Evolutionary conservation across 2,329 filamentous ascomycete species (phyloP), one percentile per base, ranked within the genome.

Genomic region (Stagonosporopsis cucurbitacearum): DNA sequence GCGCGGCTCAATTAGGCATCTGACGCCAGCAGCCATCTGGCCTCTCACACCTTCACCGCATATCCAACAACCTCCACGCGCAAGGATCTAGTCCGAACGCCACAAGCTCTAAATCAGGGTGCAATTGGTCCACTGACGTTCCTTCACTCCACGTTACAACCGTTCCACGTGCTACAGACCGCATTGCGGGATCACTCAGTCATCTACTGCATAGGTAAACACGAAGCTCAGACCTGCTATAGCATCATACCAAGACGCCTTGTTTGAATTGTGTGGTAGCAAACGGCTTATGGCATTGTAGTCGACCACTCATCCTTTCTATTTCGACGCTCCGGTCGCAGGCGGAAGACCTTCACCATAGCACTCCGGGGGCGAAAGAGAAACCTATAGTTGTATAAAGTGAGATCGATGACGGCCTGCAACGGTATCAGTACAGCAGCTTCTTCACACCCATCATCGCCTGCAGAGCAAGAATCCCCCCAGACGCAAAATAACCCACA

Each of bases 1-100:
- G 64, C 72, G 71, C 60, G 69, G 70, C 71, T 74, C 68, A 66
- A 65, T 67, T 66, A 73, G 72, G 67, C 64, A 67, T 75, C 71
- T 74, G 65, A 75, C 71, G 69, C 71, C 70, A 73, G 66, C 71
- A 72, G 36, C 53, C 60, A 47, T 64, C 64, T 57, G 61, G 57
- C 56, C 53, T 65, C 59, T 60, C 60, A 56, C 63, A 60, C 42
- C 43, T 52, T 63, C 58, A 46, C 45, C 45, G 54, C 55, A 47
- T 48, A 44, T 53, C 57, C 52, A 49, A 49, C 50, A 54, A 45
- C 37, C 44, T 37, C 50, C 59, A 43, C 47, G 36, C 12, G 65
- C 43, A 37, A 60, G 47, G 59, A 59, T 51, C 52, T 59, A 49
- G 53, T 28, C 54, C 55, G 54, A 39, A 65, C 66, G 67, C 67